Evolutionary conservation across 805 yeast species (phyloP).

Genomic region (Nakazawaea ambrosiae): DNA sequence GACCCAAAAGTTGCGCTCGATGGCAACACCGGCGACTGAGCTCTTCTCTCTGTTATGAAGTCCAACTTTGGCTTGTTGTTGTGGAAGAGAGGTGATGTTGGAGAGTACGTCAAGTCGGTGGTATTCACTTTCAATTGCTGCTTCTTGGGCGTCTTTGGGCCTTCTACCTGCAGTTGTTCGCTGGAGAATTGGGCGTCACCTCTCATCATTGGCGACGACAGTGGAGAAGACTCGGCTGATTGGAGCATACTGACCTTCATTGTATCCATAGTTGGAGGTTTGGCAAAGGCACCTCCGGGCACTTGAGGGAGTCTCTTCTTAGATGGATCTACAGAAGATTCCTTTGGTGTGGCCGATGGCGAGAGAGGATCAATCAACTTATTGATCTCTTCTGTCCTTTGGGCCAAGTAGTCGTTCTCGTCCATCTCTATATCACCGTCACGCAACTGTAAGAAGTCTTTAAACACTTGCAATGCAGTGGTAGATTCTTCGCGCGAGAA

Average conservation of each 20-base stretch:
- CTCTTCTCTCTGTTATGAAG: conserved; percentile 9
- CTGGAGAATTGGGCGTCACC: neutral
- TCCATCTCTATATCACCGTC: conserved; percentile 23
- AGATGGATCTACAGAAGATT: too few relatives aligned
- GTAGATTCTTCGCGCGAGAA: conserved; percentile 11
- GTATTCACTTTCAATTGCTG: conserved; percentile 6
- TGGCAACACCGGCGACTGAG: neutral
- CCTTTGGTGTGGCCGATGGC: too few relatives aligned
- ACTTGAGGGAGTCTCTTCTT: neutral
- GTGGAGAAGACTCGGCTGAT: conserved; percentile 8
- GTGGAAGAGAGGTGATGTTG: conserved; percentile 4
- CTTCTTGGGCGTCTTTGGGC: conserved; percentile 4
- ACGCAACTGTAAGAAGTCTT: conserved; percentile 23
- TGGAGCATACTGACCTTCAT: conserved; percentile 12
- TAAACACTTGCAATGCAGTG: conserved; percentile 15
- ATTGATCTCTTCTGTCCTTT: conserved; percentile 20
- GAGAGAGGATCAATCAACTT: conserved; percentile 16
- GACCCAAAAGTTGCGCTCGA: neutral
- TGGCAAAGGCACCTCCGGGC: neutral
- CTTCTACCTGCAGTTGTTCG: neutral
- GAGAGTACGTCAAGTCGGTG: conserved; percentile 10
- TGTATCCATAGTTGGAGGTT: conserved; percentile 1
- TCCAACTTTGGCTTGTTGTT: conserved; percentile 4
- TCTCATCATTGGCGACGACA: conserved; percentile 2
- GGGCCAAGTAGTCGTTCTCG: conserved; percentile 11